These are phyloP conservation scores for Grammothele lineata DNA, from an alignment of 768 basidiomycete genomes.

Conservation along the genomic window DNA sequence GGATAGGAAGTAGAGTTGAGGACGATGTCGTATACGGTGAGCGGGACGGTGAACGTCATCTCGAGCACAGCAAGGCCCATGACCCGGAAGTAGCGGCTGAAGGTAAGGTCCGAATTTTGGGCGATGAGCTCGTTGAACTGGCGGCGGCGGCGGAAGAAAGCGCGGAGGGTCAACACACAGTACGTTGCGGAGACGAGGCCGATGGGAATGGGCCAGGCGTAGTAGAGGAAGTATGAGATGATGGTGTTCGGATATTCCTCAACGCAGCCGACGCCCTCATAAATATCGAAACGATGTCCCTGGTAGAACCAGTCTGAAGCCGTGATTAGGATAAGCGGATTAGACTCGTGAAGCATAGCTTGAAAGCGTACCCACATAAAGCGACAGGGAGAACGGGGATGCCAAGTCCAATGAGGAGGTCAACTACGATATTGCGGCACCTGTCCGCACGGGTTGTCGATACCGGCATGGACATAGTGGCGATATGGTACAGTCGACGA, in stretches of 20 bases:
- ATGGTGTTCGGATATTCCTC: conserved; percentile 37
- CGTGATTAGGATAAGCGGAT: neutral
- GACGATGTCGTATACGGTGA: conserved; percentile 25
- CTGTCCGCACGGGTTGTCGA: conserved; percentile 26
- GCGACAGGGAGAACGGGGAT: conserved; percentile 28
- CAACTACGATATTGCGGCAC: conserved; percentile 24
- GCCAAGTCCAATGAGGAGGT: conserved; percentile 29
- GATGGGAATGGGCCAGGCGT: conserved; percentile 26
- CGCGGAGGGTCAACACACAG: conserved; percentile 21
- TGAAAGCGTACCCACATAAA: conserved; percentile 22
- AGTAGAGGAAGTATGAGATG: conserved; percentile 28
- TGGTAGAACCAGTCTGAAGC: conserved; percentile 50
- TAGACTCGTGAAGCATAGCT: conserved; percentile 1
- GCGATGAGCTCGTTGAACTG: conserved; percentile 23
- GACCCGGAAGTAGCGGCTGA: conserved; percentile 40
- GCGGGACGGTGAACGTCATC: conserved; percentile 27
- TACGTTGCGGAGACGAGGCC: conserved; percentile 25
- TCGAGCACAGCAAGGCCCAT: conserved; percentile 31
- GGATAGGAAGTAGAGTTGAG: conserved; percentile 17
- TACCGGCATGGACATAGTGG: conserved; percentile 27
- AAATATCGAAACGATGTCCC: conserved; percentile 59
- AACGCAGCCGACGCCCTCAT: conserved; percentile 51
- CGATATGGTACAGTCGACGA: conserved; percentile 44
- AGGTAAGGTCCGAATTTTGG: conserved; percentile 31
- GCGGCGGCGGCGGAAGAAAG: conserved; percentile 23